Conservation (phyloP, 2,329 filamentous ascomycete genomes). For the Pestalotiopsis sp. region DNA sequence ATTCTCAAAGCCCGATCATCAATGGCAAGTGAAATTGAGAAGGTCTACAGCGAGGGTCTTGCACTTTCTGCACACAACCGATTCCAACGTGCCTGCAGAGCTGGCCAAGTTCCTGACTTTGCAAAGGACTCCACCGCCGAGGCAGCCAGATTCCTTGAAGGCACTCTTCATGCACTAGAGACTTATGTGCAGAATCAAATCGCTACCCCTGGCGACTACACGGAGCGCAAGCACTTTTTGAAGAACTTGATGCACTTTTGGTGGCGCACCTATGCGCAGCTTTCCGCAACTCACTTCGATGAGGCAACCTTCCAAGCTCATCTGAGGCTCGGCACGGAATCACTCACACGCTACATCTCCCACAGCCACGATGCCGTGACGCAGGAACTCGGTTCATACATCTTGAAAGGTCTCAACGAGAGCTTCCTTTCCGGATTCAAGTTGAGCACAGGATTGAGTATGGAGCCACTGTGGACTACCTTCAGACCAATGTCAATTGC, state of each 20-base stretch:
- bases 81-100: slow-evolving; percentile 62
- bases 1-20: slow-evolving; percentile 44
- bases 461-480: slow-evolving; percentile 77
- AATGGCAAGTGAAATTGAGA: slow-evolving; percentile 27
- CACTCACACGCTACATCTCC: slow-evolving; percentile 39
- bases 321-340: slow-evolving; percentile 51
- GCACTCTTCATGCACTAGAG: slow-evolving; percentile 43
- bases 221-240: slow-evolving; percentile 37
- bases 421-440: slow-evolving; percentile 73
- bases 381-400: slow-evolving; percentile 39
- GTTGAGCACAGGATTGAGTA: slow-evolving; percentile 74
- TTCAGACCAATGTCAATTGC: slow-evolving; percentile 67
- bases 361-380: slow-evolving; percentile 28
- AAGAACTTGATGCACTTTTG: slow-evolving; percentile 54
- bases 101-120: slow-evolving; percentile 55
- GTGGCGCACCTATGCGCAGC: slow-evolving; percentile 53
- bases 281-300: slow-evolving; percentile 50
- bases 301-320: slow-evolving; percentile 69
- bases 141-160: slow-evolving; percentile 53
- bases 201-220: slow-evolving; percentile 30
- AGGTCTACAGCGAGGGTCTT: slow-evolving; percentile 33
- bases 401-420: slow-evolving; percentile 47
- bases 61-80: slow-evolving; percentile 51
- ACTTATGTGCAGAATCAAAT: slow-evolving; percentile 43
- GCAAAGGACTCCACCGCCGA: slow-evolving; percentile 64